phyloP scores from a whole-genome alignment of 768 basidiomycete genomes.

The Lactarius akahatsu region DNA sequence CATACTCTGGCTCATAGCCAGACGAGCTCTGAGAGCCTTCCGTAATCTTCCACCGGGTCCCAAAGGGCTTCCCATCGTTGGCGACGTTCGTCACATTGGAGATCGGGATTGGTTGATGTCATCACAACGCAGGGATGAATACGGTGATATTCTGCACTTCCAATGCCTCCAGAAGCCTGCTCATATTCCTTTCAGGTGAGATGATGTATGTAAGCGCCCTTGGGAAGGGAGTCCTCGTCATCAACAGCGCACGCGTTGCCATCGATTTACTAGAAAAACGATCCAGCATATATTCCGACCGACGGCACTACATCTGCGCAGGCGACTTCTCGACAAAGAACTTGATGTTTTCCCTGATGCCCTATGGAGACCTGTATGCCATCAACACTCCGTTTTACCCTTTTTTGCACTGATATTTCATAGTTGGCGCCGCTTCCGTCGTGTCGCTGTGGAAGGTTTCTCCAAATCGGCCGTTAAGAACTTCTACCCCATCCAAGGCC shows the following conservation, averaged over 20 bases:
- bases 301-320: constrained; percentile 28
- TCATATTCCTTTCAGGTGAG: no score
- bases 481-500: constrained; percentile 34
- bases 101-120: not conserved
- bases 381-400: not conserved
- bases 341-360: constrained; percentile 28
- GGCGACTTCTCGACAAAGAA: constrained; percentile 35
- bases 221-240: no score
- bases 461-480: constrained; percentile 32
- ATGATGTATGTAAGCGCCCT: no score
- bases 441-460: constrained; percentile 30
- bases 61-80: not conserved
- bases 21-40: not conserved
- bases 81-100: not conserved
- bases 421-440: constrained; percentile 33
- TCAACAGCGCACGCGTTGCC: no score
- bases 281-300: not conserved
- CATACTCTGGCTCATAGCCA: not conserved
- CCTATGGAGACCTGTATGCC: constrained; percentile 30
- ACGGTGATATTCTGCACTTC: not conserved
- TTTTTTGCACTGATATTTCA: no score
- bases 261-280: constrained; percentile 33
- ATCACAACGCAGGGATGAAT: not conserved
- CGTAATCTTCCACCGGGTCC: not conserved
- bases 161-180: no score